A percentile compares a stretch with the other conserved stretches of the same genome.
Conservation (phyloP, 2,329 filamentous ascomycete species). For the Didymella arachidicola region DNA sequence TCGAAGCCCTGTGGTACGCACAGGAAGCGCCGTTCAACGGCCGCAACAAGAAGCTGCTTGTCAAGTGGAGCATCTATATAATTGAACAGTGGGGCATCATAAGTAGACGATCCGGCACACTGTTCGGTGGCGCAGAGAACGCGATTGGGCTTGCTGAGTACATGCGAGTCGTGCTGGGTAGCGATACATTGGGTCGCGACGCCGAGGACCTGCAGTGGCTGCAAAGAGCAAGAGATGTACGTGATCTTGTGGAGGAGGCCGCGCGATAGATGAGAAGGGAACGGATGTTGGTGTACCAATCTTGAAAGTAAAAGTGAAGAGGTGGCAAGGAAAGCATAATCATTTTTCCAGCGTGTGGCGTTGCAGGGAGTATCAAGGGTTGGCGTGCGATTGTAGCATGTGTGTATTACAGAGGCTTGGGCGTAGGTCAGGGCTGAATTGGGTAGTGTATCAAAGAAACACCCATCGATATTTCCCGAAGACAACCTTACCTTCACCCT, state of each 20-base stretch:
- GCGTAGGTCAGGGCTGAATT: conserved; percentile 4
- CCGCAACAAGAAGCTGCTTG: conserved; percentile 62
- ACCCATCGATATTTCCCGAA: not conserved
- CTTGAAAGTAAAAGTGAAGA: not conserved
- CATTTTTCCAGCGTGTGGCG: conserved; percentile 42
- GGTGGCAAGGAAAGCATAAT: not conserved
- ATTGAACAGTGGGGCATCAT: conserved; percentile 68
- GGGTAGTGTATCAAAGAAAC: conserved; percentile 13
- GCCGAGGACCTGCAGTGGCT: conserved; percentile 49
- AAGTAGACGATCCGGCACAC: conserved; percentile 60
- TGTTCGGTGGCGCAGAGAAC: conserved; percentile 69
- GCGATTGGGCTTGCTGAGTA: conserved; percentile 54
- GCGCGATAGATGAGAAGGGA: conserved; percentile 24
- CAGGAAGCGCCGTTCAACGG: conserved; percentile 71
- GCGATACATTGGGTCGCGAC: conserved; percentile 49
- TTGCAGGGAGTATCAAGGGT: conserved; percentile 38
- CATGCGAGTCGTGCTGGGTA: conserved; percentile 54
- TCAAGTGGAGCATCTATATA: conserved; percentile 68
- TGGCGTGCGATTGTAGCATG: conserved; percentile 23
- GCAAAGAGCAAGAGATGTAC: conserved; percentile 39
- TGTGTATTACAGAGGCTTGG: conserved; percentile 25
- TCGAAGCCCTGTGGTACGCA: conserved; percentile 73
- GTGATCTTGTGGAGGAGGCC: conserved; percentile 40
- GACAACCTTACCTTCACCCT: not conserved
- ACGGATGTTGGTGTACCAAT: not conserved